phyloP scores from a whole-genome alignment of 108 stramenopile genomes.

The Skeletonema potamos region DNA sequence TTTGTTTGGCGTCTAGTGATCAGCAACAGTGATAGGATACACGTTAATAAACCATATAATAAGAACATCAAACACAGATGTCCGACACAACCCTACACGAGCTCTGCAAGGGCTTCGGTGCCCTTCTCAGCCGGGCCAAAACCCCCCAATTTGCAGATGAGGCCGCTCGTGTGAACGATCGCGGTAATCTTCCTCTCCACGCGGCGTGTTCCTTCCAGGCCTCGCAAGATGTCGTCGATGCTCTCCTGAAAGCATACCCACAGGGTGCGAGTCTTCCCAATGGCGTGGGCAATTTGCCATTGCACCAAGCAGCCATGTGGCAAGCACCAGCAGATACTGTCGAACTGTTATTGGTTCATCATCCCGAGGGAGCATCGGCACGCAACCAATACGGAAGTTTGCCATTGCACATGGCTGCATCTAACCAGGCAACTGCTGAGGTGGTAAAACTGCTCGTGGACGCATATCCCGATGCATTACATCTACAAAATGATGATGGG shows the following conservation, averaged over 20 bases:
- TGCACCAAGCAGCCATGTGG: conserved; percentile 92
- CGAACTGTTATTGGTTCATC: conserved; percentile 64
- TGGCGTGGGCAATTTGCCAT: conserved; percentile 78
- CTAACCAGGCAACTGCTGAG: conserved; percentile 75
- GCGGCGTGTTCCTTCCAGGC: conserved; percentile 88
- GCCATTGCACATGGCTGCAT: conserved; percentile 88
- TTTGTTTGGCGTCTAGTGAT: not conserved
- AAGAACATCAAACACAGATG: conserved; percentile 34
- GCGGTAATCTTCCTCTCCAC: conserved; percentile 88
- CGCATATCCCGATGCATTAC: conserved; percentile 85
- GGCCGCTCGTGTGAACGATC: conserved; percentile 82
- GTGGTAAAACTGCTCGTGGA: conserved; percentile 77
- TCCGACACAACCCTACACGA: conserved; percentile 87
- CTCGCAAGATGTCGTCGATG: conserved; percentile 78
- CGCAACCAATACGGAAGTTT: conserved; percentile 87
- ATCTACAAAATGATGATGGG: conserved; percentile 89
- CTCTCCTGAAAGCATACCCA: conserved; percentile 76
- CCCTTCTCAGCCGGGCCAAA: conserved; percentile 74
- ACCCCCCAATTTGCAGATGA: conserved; percentile 86
- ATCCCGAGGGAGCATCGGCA: conserved; percentile 80
- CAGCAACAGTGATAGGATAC: not conserved
- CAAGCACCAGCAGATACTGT: conserved; percentile 79
- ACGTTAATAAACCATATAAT: not conserved
- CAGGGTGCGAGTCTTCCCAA: conserved; percentile 79
- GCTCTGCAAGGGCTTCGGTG: conserved; percentile 89